Evolutionary conservation across 768 basidiomycete species (phyloP).

Genomic region (Leccinum olivaceopallidum): DNA sequence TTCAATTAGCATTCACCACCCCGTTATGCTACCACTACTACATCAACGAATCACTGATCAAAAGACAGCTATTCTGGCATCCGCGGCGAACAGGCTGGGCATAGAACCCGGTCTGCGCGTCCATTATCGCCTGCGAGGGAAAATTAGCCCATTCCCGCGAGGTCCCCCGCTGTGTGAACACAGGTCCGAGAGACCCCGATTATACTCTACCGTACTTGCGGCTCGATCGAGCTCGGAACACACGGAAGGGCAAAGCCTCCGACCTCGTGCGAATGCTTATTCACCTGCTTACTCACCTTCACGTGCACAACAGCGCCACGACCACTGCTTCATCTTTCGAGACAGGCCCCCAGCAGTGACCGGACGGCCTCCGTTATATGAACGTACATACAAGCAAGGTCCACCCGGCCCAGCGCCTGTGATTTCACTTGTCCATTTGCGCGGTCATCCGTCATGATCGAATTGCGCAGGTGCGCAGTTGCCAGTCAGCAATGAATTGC

Average conservation of each 20-base stretch:
- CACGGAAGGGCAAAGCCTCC: background rate
- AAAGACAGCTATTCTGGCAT: slow-evolving; percentile 23
- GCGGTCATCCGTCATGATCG: background rate
- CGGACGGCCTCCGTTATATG: slow-evolving; percentile 26
- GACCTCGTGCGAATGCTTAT: background rate
- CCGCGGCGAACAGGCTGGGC: slow-evolving; percentile 57
- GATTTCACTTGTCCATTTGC: slow-evolving; percentile 38
- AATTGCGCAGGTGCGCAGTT: background rate
- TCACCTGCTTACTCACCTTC: slow-evolving; percentile 49
- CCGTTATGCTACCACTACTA: slow-evolving; percentile 43
- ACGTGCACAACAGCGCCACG: slow-evolving; percentile 66
- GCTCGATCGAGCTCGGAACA: slow-evolving; percentile 57
- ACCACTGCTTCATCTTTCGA: slow-evolving; percentile 13
- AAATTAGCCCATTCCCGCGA: background rate
- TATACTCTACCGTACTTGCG: slow-evolving; percentile 33
- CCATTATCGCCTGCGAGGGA: slow-evolving; percentile 55
- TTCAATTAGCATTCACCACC: slow-evolving; percentile 34
- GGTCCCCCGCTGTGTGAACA: slow-evolving; percentile 23
- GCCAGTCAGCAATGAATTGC: background rate
- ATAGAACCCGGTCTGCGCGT: slow-evolving; percentile 30
- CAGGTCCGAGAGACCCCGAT: slow-evolving; percentile 56
- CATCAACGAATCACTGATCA: background rate
- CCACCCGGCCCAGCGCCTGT: slow-evolving; percentile 36
- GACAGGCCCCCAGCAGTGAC: background rate
- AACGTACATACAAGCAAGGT: background rate